Percentiles rank a stretch among this genome's conserved stretches.
phyloP scores from a whole-genome alignment of 2,329 filamentous ascomycete genomes.

The Fusarium veterinarium region DNA sequence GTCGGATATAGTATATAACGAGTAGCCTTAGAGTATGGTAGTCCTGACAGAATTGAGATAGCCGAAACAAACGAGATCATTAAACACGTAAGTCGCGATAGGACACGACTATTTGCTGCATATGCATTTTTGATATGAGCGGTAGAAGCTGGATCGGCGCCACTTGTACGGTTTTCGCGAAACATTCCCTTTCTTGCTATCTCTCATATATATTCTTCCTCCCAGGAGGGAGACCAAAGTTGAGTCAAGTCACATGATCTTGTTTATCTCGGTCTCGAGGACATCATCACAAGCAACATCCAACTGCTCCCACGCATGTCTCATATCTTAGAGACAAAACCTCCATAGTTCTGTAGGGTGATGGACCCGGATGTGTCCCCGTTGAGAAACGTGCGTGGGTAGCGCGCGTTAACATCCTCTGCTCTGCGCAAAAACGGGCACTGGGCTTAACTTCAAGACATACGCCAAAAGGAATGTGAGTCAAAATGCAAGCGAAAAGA shows the following conservation, averaged over 20 bases:
- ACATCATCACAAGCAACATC: not conserved
- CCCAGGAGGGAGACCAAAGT: not conserved
- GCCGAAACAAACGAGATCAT: not conserved
- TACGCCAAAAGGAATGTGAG: conserved; percentile 11
- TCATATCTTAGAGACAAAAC: conserved; percentile 6
- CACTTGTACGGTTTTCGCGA: not conserved
- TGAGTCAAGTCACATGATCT: conserved; percentile 17
- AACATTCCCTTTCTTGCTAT: not conserved
- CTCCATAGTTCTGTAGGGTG: not conserved
- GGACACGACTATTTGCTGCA: not conserved
- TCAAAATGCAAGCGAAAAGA: conserved; percentile 6
- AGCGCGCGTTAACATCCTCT: not conserved
- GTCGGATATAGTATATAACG: not conserved
- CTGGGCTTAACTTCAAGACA: not conserved
- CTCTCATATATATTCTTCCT: not conserved
- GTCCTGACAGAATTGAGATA: not conserved
- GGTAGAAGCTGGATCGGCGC: not conserved
- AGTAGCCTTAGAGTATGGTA: not conserved
- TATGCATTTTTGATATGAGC: not conserved
- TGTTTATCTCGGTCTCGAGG: not conserved
- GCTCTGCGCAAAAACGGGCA: not conserved
- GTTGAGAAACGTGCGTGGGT: conserved; percentile 5
- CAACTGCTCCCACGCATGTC: conserved; percentile 7
- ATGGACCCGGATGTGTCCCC: conserved; percentile 2
- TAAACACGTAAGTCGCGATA: not conserved